phyloP scores from a whole-genome alignment of 495 filamentous ascomycete species.

The Penicillium malachiteum region DNA sequence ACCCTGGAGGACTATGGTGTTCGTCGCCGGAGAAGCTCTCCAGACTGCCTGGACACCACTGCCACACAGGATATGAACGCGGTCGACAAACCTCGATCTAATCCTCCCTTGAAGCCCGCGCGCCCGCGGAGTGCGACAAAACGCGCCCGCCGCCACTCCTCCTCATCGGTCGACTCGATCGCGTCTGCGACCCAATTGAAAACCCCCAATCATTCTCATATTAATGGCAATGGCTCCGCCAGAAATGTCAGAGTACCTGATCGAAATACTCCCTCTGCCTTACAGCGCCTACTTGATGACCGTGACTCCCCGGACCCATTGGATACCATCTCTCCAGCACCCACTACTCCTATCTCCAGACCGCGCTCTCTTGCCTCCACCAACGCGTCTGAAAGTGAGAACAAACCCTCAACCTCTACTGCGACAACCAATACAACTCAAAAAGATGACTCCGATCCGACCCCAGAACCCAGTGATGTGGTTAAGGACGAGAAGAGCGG shows the following conservation, averaged over 20 bases:
- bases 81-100: slow-evolving; percentile 18
- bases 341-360: slow-evolving; percentile 5
- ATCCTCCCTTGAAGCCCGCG: slow-evolving; percentile 20
- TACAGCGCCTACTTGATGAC: slow-evolving; percentile 10
- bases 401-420: slow-evolving; percentile 9
- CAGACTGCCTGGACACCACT: slow-evolving; percentile 41
- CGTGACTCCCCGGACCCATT: slow-evolving; percentile 41
- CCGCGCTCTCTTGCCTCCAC: slow-evolving; percentile 11
- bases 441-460: slow-evolving; percentile 10
- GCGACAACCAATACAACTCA: slow-evolving; percentile 15
- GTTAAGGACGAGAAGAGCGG: slow-evolving; percentile 5
- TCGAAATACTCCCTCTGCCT: slow-evolving; percentile 11
- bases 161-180: slow-evolving; percentile 20
- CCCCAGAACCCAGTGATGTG: slow-evolving; percentile 5
- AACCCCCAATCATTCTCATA: slow-evolving; percentile 18
- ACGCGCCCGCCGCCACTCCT: slow-evolving; percentile 20
- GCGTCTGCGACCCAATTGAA: slow-evolving; percentile 16
- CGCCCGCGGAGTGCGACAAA: slow-evolving; percentile 21
- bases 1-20: slow-evolving; percentile 19
- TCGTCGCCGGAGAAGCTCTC: slow-evolving; percentile 38
- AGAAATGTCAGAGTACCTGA: slow-evolving; percentile 15
- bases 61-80: slow-evolving; percentile 13
- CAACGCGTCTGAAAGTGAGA: slow-evolving; percentile 5
- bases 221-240: slow-evolving; percentile 20
- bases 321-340: slow-evolving; percentile 36